Evolutionary conservation across 805 yeast species (phyloP).

Genomic region (Komagataella pseudopastoris): DNA sequence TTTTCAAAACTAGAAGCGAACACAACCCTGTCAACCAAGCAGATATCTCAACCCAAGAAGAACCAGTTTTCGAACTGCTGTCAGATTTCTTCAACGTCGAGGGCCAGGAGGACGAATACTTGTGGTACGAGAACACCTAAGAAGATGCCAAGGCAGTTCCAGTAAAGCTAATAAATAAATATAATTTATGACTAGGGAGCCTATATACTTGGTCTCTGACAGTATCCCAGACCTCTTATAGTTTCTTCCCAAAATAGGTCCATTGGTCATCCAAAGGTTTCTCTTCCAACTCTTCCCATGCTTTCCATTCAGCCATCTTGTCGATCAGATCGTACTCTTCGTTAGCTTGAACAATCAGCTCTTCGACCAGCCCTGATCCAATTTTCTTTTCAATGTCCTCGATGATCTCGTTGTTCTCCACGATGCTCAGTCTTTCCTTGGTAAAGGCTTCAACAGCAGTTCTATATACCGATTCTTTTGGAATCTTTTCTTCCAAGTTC

Average conservation of each 20-base stretch:
- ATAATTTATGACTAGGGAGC: too few relatives aligned
- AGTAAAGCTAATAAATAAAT: background rate
- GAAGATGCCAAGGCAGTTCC: background rate
- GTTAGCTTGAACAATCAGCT: slow-evolving; percentile 67
- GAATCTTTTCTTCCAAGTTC: slow-evolving; percentile 46
- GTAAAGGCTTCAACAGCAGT: slow-evolving; percentile 65
- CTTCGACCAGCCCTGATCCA: slow-evolving; percentile 79
- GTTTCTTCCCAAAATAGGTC: slow-evolving; percentile 63
- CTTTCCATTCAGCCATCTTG: slow-evolving; percentile 54
- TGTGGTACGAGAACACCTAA: background rate
- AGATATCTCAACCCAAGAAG: background rate
- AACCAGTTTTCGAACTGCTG: background rate
- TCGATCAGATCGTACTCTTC: slow-evolving; percentile 62
- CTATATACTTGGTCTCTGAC: background rate
- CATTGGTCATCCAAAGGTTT: slow-evolving; percentile 74
- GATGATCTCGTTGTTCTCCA: slow-evolving; percentile 44
- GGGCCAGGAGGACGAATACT: background rate
- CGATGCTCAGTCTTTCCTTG: slow-evolving; percentile 51
- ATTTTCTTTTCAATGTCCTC: slow-evolving; percentile 60
- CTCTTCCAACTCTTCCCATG: slow-evolving; percentile 74
- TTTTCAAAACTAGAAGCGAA: background rate
- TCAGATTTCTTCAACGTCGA: background rate
- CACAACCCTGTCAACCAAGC: background rate
- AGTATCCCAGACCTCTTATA: slow-evolving; percentile 14
- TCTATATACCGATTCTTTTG: slow-evolving; percentile 61